Percentiles rank a stretch among this genome's conserved stretches.
Evolutionary conservation across 2,329 filamentous ascomycete species (phyloP).

Genomic region (Xylaria hypoxylon): DNA sequence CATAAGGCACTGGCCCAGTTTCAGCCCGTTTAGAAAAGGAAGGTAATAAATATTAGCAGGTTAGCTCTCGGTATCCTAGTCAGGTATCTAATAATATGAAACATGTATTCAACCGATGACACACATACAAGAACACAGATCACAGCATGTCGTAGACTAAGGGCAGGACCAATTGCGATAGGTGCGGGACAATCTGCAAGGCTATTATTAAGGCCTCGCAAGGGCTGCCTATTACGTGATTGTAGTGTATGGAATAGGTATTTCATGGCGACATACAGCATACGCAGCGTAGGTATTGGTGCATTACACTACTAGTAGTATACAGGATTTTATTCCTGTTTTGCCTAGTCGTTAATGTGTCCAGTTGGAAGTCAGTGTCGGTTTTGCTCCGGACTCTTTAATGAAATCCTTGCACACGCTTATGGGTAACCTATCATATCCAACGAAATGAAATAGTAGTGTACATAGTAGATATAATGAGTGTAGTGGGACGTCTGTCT

Average conservation of each 20-base stretch:
- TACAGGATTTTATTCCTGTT: no score
- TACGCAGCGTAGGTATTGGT: no score
- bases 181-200: background rate
- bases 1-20: slow-evolving; percentile 11
- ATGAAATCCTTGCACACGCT: no score
- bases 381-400: no score
- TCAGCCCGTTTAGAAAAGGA: slow-evolving; percentile 13
- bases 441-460: no score
- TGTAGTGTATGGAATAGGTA: background rate
- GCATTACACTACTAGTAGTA: no score
- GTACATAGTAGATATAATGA: no score
- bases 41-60: background rate
- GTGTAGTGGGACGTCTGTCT: no score
- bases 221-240: background rate
- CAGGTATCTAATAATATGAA: slow-evolving; percentile 5
- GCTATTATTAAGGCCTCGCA: background rate
- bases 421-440: no score
- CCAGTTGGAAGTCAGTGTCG: no score
- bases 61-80: background rate
- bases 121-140: background rate
- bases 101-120: slow-evolving; percentile 11
- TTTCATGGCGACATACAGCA: no score
- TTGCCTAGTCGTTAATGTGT: no score
- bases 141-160: background rate
- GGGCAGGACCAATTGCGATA: background rate